These are phyloP conservation scores for Globisporangium alternatum DNA, from an alignment of 352 stramenopile genomes.

Conservation along the genomic window DNA sequence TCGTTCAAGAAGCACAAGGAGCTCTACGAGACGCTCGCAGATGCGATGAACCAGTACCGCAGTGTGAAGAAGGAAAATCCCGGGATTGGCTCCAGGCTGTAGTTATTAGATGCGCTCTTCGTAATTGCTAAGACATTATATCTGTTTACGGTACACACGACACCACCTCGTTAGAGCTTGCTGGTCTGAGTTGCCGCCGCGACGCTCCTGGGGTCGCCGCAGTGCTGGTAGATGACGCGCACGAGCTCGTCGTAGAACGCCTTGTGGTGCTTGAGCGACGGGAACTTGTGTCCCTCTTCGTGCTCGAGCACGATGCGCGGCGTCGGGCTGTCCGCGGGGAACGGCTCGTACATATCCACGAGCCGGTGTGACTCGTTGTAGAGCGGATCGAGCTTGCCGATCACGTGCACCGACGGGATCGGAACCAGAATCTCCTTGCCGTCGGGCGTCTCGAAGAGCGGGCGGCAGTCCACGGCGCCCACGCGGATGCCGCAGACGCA, in stretches of 20 bases:
- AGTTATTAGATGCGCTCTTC: no score
- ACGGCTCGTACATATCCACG: slow-evolving; percentile 22
- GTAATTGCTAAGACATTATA: no score
- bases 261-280: slow-evolving; percentile 24
- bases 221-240: slow-evolving; percentile 25
- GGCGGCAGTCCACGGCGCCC: not conserved
- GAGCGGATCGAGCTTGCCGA: slow-evolving; percentile 24
- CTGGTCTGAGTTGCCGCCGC: slow-evolving; percentile 10
- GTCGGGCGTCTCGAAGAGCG: slow-evolving; percentile 17
- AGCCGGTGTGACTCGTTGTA: slow-evolving; percentile 21
- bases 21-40: slow-evolving; percentile 24
- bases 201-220: slow-evolving; percentile 11
- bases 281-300: slow-evolving; percentile 44
- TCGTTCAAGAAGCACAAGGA: slow-evolving; percentile 27
- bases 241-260: slow-evolving; percentile 27
- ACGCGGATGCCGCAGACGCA: slow-evolving; percentile 31
- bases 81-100: not conserved
- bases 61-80: not conserved
- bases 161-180: not conserved
- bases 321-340: slow-evolving; percentile 16
- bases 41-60: slow-evolving; percentile 26
- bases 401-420: slow-evolving; percentile 30
- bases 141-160: not conserved
- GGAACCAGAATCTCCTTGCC: slow-evolving; percentile 14
- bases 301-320: slow-evolving; percentile 34